These are phyloP conservation scores for Penicillium aurantiogriseum DNA, from an alignment of 2,329 filamentous ascomycete species.

Conservation along the genomic window DNA sequence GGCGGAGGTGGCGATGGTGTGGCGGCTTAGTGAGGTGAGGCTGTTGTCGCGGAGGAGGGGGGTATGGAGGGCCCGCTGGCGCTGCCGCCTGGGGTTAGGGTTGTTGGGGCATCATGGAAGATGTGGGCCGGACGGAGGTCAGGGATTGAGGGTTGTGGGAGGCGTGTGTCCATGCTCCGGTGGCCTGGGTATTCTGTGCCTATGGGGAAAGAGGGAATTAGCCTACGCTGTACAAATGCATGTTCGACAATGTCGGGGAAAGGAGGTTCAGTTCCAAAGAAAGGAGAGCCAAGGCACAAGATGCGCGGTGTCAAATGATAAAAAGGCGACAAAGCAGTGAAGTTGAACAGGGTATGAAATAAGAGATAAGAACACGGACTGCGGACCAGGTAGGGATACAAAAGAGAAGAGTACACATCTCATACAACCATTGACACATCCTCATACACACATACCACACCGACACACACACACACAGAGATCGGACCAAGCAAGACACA, in stretches of 20 bases:
- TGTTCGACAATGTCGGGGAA: conserved; percentile 18
- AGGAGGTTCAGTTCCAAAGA: conserved; percentile 14
- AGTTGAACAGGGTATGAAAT: conserved; percentile 29
- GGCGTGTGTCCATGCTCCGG: conserved; percentile 61
- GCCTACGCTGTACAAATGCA: conserved; percentile 39
- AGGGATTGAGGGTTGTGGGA: conserved; percentile 50
- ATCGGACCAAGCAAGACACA: neutral
- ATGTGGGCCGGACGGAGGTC: conserved; percentile 72
- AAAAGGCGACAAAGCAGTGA: conserved; percentile 12
- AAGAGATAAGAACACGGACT: conserved; percentile 6
- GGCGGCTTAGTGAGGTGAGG: conserved; percentile 45
- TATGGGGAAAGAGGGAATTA: conserved; percentile 39
- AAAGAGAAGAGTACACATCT: conserved; percentile 19
- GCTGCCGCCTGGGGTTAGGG: conserved; percentile 48
- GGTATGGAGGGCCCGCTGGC: conserved; percentile 59
- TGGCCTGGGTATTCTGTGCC: conserved; percentile 48
- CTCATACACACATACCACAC: conserved; percentile 16
- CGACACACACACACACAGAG: neutral
- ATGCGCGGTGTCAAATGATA: conserved; percentile 23
- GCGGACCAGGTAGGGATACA: conserved; percentile 36
- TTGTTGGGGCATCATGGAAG: conserved; percentile 69
- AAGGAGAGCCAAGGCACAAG: conserved; percentile 19
- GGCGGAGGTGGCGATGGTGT: conserved; percentile 36
- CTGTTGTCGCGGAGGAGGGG: conserved; percentile 58
- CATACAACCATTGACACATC: conserved; percentile 16